Percentiles rank a stretch among this genome's conserved stretches.
Conservation (phyloP, 164 flowering plant genomes). For the Nelumbo lutea region DNA sequence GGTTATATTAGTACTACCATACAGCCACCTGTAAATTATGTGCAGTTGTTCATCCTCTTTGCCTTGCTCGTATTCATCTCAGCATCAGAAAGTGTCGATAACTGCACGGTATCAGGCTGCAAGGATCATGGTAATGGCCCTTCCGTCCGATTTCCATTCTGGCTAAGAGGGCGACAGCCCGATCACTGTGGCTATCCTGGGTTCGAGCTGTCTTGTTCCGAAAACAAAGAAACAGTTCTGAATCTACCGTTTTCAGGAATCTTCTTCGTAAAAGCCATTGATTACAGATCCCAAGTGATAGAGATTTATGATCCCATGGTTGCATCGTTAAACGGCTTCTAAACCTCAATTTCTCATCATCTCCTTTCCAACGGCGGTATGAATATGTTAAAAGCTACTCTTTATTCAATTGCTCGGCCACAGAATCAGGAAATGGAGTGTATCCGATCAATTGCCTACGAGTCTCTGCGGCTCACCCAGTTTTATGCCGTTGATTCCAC, state of each 20-base stretch:
- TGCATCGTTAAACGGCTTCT: neutral
- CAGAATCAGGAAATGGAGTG: neutral
- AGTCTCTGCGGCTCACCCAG: neutral
- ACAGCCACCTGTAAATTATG: too few relatives aligned
- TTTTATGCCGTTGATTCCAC: neutral
- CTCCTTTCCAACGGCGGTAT: neutral
- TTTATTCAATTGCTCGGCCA: neutral
- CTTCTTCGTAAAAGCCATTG: neutral
- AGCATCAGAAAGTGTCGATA: neutral
- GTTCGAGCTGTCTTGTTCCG: constrained; percentile 3
- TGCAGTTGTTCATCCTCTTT: too few relatives aligned
- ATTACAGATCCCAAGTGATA: neutral
- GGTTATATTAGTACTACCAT: too few relatives aligned
- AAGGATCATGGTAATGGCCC: neutral
- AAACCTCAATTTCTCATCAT: neutral
- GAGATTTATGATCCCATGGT: neutral
- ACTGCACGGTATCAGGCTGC: neutral
- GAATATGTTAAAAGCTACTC: neutral
- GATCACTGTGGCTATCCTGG: constrained; percentile 6
- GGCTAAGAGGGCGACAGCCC: neutral
- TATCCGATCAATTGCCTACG: neutral
- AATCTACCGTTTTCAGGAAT: constrained; percentile 5
- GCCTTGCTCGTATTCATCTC: too few relatives aligned
- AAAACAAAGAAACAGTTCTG: neutral
- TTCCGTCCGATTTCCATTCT: neutral